Percentiles rank a stretch among this genome's conserved stretches.
phyloP scores from a whole-genome alignment of 192 early-diverging fungal species.

The Rhizophagus clarus region DNA sequence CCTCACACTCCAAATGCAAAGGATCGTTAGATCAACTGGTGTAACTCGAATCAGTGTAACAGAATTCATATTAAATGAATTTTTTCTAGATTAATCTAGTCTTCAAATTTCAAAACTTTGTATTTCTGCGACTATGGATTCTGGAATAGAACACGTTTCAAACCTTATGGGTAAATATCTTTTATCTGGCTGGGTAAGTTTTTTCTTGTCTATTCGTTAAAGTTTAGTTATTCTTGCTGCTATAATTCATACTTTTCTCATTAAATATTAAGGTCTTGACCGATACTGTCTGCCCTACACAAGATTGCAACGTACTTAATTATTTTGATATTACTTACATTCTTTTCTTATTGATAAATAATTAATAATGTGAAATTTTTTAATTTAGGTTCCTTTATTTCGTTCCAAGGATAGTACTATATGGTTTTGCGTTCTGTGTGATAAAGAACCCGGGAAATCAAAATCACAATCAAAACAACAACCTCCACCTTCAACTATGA shows the following conservation, averaged over 20 bases:
- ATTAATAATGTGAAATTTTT: neutral
- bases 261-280: constrained; percentile 4
- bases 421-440: constrained; percentile 25
- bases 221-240: neutral
- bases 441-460: neutral
- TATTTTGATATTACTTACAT: neutral
- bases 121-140: no score
- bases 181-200: constrained; percentile 20
- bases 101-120: no score
- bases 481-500: neutral
- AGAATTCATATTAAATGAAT: no score
- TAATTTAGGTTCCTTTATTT: constrained; percentile 7
- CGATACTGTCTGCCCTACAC: neutral
- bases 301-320: neutral
- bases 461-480: neutral
- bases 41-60: no score
- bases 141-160: neutral
- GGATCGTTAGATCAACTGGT: no score
- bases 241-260: neutral
- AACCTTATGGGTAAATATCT: constrained; percentile 25
- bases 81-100: no score
- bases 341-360: neutral
- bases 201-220: neutral
- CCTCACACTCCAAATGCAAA: no score
- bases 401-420: constrained; percentile 21